Conservation (phyloP, 73 alveolate genomes). For the Paraurostyla sp. region DNA sequence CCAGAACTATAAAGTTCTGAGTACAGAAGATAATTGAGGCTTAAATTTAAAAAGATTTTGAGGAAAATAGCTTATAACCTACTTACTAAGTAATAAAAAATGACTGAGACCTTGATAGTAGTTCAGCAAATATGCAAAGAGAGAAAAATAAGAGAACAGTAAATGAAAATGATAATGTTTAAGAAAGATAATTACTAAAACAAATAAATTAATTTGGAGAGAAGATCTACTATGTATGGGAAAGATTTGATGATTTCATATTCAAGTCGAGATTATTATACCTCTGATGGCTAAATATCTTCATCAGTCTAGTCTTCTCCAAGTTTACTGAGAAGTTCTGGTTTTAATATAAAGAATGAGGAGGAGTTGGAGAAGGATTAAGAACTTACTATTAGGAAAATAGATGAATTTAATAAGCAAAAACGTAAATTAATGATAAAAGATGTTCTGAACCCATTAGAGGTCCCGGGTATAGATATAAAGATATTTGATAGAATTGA, state of each 20-base stretch:
- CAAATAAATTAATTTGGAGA: background rate
- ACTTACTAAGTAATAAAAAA: background rate
- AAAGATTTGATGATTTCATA: background rate
- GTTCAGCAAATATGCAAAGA: slow-evolving; percentile 32
- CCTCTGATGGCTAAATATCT: background rate
- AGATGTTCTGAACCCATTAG: slow-evolving; percentile 15
- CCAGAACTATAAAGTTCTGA: background rate
- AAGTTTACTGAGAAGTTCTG: background rate
- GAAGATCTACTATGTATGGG: background rate
- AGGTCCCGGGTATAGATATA: slow-evolving; percentile 36
- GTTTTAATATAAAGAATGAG: background rate
- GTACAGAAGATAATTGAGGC: slow-evolving; percentile 1
- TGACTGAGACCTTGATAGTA: slow-evolving; percentile 7
- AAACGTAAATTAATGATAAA: background rate
- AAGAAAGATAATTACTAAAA: background rate
- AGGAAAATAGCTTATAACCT: background rate
- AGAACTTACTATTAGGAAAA: background rate
- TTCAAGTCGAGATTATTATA: background rate
- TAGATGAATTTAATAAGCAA: background rate
- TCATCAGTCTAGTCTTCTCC: background rate
- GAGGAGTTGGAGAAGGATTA: slow-evolving; percentile 4
- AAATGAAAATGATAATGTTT: slow-evolving; percentile 30
- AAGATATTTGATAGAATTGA: slow-evolving; percentile 26
- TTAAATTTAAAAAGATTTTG: background rate
- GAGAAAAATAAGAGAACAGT: slow-evolving; percentile 25